Base-by-base conservation (phyloP, 345 rosid genomes). In the Chamaenerion angustifolium region DNA sequence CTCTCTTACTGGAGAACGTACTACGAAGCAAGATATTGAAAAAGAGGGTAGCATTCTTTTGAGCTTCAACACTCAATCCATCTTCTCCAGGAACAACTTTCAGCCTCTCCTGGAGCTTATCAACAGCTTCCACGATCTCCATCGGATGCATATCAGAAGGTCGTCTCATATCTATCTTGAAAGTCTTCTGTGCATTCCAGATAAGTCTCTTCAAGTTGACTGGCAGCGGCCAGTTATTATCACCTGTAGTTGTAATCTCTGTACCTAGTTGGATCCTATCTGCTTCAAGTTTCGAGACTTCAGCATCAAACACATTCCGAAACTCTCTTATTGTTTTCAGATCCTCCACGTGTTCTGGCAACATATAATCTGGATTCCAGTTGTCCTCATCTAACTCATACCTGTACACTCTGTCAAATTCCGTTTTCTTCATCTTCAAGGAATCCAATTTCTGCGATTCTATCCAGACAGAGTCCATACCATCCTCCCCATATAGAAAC, bases 401-500 rank as follows among this genome's bases (percentile, higher is more conserved):
- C 72, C 75, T 87, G 76, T 79, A 90, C 50, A 77, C 71, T 75
- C 73, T 76, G 48, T 80, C 73, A 52, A 90, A 90, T 54, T 90
- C 93, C 8, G 74, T 12, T 60, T 76, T 83, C 64, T 79, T 82
- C 94, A 86, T 86, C 62, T 90, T 90, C 67, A 90, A 62, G 31
- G 98, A 83, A 76, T 90, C 98, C 53, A 90, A 72, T 64, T 77
- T 80, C 74, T 90, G 98, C 1, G 89, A 78, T 68, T 90, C 98
- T 8, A 90, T 90, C 98, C 96, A 90, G 49, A 90, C 95, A 44
- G 95, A 59, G 65, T 90, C 98, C 98, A 90, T 90, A 60, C 98
- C 98, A 72, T 90, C 98, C 71, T 90, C 98, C 48, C 98, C 98
- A 51, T 90, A 90, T 41, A 90, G 92, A 76, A 90, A 90, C 59